Evolutionary conservation across 331 rosid species (phyloP).

Genomic region (Quercus tomentella): DNA sequence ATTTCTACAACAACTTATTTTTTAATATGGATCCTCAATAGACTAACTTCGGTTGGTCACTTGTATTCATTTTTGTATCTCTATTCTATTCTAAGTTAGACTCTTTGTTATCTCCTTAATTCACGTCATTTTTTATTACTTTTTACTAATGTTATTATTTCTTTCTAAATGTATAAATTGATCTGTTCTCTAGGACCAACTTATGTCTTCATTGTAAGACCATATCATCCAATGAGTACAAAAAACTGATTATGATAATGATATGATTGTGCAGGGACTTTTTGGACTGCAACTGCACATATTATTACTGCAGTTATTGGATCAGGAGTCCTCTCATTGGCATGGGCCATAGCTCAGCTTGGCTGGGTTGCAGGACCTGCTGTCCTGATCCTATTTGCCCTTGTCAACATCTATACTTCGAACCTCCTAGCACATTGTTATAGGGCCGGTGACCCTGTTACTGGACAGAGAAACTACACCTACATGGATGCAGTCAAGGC

Average conservation of each 20-base stretch:
- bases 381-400: slow-evolving; percentile 53
- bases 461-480: slow-evolving; percentile 71
- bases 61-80: no score
- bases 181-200: neutral
- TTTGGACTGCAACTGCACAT: slow-evolving; percentile 72
- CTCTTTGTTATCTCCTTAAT: no score
- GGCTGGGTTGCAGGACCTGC: slow-evolving; percentile 73
- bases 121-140: no score
- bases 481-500: slow-evolving; percentile 71
- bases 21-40: no score
- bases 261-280: slow-evolving; percentile 41
- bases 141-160: no score
- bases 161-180: neutral
- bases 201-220: neutral
- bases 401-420: slow-evolving; percentile 61
- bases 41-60: no score
- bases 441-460: slow-evolving; percentile 41
- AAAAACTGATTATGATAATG: neutral
- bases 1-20: no score
- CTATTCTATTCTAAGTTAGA: no score
- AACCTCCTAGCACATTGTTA: slow-evolving; percentile 56
- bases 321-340: slow-evolving; percentile 71
- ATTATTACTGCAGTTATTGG: slow-evolving; percentile 80
- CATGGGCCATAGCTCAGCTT: slow-evolving; percentile 82
- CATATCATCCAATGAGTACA: neutral